phyloP scores from a whole-genome alignment of 345 rosid species.

The Citrus inodora region DNA sequence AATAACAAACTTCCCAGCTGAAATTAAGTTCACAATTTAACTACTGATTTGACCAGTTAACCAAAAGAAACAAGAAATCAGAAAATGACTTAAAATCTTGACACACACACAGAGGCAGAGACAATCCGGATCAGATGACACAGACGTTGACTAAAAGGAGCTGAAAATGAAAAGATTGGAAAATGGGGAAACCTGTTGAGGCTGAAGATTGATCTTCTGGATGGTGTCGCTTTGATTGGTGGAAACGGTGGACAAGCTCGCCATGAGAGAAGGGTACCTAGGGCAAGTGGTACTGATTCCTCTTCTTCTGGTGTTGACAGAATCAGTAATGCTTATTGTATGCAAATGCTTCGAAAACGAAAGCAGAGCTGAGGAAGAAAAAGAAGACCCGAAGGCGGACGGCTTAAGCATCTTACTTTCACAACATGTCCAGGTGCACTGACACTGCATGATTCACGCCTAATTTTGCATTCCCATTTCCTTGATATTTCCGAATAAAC shows the following conservation, averaged over 20 bases:
- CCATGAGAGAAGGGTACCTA: conserved; percentile 22
- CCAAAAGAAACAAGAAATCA: not conserved
- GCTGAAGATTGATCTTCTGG: conserved; percentile 16
- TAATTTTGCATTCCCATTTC: not conserved
- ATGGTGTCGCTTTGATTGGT: conserved; percentile 21
- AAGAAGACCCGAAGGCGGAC: conserved; percentile 11
- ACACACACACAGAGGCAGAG: no score
- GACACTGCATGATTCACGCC: conserved; percentile 15
- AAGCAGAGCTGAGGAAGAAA: conserved; percentile 21
- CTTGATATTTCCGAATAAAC: not conserved
- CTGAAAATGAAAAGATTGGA: not conserved
- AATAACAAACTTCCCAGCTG: not conserved
- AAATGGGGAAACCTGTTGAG: conserved; percentile 33
- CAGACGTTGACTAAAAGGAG: not conserved
- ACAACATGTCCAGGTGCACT: conserved; percentile 39
- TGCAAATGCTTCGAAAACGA: conserved; percentile 9
- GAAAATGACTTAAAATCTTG: not conserved
- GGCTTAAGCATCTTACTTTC: conserved; percentile 25
- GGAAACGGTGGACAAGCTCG: conserved; percentile 31
- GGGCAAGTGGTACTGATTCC: not conserved
- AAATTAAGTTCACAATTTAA: not conserved
- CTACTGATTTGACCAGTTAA: not conserved
- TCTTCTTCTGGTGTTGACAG: not conserved
- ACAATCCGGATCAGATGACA: no score
- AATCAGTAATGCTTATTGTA: not conserved